A percentile compares a stretch with the other conserved stretches of the same genome.
Evolutionary conservation across 2,329 filamentous ascomycete genomes (phyloP).

Genomic region (Plenodomus tracheiphilus): DNA sequence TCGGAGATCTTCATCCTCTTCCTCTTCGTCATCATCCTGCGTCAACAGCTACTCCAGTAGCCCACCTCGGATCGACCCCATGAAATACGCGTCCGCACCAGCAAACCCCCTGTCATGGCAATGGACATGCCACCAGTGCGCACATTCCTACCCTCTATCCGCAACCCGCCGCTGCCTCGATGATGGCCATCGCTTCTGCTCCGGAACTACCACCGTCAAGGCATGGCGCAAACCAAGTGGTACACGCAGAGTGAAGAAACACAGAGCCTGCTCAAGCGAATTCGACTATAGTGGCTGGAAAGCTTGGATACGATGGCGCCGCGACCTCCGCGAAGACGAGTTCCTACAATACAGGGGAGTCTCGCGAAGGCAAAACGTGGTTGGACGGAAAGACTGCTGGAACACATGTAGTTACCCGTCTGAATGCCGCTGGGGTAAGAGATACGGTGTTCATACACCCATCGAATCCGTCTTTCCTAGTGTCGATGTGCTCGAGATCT

Average conservation of each 20-base stretch:
- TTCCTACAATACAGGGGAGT: background rate
- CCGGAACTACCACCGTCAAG: constrained; percentile 49
- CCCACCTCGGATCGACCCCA: background rate
- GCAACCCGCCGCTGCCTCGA: constrained; percentile 57
- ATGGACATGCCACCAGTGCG: constrained; percentile 59
- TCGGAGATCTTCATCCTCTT: background rate
- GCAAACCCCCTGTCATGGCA: constrained; percentile 50
- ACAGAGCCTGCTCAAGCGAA: constrained; percentile 52
- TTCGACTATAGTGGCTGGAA: constrained; percentile 60
- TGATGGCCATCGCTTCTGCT: constrained; percentile 59
- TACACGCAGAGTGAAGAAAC: constrained; percentile 23
- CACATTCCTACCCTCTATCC: constrained; percentile 51
- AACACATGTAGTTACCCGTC: constrained; percentile 51
- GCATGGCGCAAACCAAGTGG: constrained; percentile 25
- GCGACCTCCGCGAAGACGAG: constrained; percentile 8
- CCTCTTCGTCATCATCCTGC: background rate
- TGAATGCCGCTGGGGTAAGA: constrained; percentile 48
- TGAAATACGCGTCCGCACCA: constrained; percentile 19
- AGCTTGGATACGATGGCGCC: constrained; percentile 50
- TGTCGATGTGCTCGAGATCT: background rate
- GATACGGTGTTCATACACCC: constrained; percentile 34
- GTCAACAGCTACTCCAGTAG: background rate
- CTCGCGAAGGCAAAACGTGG: background rate
- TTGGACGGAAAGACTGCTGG: constrained; percentile 46
- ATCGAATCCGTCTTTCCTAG: constrained; percentile 5